phyloP scores from a whole-genome alignment of 2,329 filamentous ascomycete genomes.

The Hypomyces perniciosus region DNA sequence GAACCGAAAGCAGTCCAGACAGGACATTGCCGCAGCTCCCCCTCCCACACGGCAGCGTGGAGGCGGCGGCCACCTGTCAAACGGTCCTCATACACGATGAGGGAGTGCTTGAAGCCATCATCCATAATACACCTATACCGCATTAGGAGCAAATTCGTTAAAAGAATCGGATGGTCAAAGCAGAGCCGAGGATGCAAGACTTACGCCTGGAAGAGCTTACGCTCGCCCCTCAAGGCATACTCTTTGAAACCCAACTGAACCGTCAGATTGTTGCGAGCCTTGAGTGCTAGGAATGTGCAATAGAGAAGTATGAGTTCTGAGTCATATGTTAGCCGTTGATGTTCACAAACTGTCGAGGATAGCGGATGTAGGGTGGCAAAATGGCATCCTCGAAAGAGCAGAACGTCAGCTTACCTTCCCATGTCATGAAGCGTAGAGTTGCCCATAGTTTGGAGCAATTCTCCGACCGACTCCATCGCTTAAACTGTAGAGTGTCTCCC shows the following conservation, averaged over 20 bases:
- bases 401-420: conserved; percentile 44
- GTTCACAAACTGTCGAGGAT: neutral
- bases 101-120: conserved; percentile 46
- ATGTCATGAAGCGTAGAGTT: conserved; percentile 50
- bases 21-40: conserved; percentile 47
- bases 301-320: conserved; percentile 56
- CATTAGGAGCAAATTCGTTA: too few species aligned
- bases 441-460: conserved; percentile 47
- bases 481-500: conserved; percentile 43
- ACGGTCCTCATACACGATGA: conserved; percentile 49
- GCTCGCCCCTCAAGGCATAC: conserved; percentile 42
- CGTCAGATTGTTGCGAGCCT: conserved; percentile 43
- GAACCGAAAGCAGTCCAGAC: conserved; percentile 60
- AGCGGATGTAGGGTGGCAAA: too few species aligned
- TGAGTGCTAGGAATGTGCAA: conserved; percentile 52
- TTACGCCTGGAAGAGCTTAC: conserved; percentile 51
- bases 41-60: conserved; percentile 51
- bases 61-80: conserved; percentile 45
- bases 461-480: conserved; percentile 43
- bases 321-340: neutral
- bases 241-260: conserved; percentile 40
- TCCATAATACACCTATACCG: conserved; percentile 47
- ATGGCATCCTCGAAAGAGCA: too few species aligned
- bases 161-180: too few species aligned
- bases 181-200: conserved; percentile 16